Evolutionary conservation across 139 green algal species (phyloP).

Genomic region (Edaphochlamys debaryana): DNA sequence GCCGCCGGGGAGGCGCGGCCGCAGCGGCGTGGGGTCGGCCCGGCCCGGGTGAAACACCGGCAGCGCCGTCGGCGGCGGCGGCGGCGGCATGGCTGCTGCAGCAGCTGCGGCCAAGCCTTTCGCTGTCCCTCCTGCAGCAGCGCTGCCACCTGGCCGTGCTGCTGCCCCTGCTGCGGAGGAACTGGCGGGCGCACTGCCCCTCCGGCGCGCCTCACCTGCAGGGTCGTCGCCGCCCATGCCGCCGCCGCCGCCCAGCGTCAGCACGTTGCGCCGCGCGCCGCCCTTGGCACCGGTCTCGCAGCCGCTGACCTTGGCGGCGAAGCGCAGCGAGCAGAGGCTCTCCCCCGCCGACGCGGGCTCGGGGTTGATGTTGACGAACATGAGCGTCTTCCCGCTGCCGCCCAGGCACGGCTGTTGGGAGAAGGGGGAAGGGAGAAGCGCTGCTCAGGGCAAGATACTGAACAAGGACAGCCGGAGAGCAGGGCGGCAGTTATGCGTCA

Average conservation of each 20-base stretch:
- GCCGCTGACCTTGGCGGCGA: conserved; percentile 87
- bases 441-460: too few species aligned
- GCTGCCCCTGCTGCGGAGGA: neutral
- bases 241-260: neutral
- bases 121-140: too few species aligned
- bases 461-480: too few species aligned
- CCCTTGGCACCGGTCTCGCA: conserved; percentile 84
- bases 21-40: neutral
- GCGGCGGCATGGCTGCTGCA: too few species aligned
- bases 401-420: conserved; percentile 90
- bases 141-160: neutral
- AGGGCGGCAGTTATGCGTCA: too few species aligned
- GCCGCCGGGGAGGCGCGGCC: neutral
- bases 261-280: conserved; percentile 76
- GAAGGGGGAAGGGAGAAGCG: too few species aligned
- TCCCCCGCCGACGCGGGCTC: conserved; percentile 81
- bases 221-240: neutral
- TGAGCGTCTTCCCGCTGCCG: conserved; percentile 92
- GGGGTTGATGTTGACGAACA: conserved; percentile 96
- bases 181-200: neutral
- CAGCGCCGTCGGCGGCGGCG: neutral
- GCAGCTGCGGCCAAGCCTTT: too few species aligned
- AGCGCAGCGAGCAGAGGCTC: conserved; percentile 89
- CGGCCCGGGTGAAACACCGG: neutral
- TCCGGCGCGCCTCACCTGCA: conserved; percentile 32